A percentile compares a stretch with the other conserved stretches of the same genome.
phyloP scores from a whole-genome alignment of 129 eudicot genomes.

The Oenanthe sinensis region DNA sequence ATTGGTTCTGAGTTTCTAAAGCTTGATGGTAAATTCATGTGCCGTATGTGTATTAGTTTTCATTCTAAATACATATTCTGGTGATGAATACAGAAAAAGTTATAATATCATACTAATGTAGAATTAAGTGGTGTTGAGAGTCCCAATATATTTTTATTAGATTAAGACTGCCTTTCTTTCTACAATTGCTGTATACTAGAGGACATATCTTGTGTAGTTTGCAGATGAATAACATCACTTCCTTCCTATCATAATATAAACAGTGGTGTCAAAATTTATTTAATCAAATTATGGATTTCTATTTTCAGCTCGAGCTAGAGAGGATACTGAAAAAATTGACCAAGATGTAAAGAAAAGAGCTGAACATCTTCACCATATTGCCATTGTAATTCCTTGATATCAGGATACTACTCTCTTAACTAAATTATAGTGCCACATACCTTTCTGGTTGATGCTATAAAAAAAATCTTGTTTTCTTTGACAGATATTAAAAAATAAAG shows the following conservation, averaged over 20 bases:
- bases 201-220: not conserved
- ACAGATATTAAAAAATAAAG: conserved; percentile 73
- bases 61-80: not conserved
- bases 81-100: not conserved
- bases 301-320: conserved; percentile 83
- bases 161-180: not conserved
- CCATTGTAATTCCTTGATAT: conserved; percentile 45
- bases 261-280: not conserved
- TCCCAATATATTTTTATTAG: not conserved
- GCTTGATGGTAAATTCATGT: conserved; percentile 73
- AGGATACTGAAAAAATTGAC: conserved; percentile 89
- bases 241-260: not conserved
- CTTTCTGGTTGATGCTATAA: conserved; percentile 3
- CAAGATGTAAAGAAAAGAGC: conserved; percentile 81
- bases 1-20: conserved; percentile 74
- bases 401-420: not conserved
- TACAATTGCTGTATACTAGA: not conserved
- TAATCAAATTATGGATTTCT: conserved; percentile 14
- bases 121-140: no score
- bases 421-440: not conserved
- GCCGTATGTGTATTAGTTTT: not conserved
- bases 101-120: not conserved
- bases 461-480: conserved; percentile 5
- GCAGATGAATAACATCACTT: not conserved
- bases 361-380: conserved; percentile 74